These are phyloP conservation scores for Coemansia sp. DNA, from an alignment of 192 early-diverging fungal genomes.

Conservation along the genomic window DNA sequence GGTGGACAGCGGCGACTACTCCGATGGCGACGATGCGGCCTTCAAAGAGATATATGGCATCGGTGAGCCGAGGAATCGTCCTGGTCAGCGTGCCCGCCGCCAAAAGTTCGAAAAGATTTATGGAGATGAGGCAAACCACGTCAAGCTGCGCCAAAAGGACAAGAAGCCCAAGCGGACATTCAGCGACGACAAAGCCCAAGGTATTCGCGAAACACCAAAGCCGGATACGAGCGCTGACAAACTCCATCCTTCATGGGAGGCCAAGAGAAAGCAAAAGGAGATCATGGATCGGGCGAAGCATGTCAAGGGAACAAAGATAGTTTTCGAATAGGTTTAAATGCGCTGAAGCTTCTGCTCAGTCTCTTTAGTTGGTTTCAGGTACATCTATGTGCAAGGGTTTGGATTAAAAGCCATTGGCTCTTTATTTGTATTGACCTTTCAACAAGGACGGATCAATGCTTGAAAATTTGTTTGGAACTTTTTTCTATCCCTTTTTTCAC, in stretches of 20 bases:
- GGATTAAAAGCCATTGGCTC: neutral
- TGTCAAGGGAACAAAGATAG: constrained; percentile 56
- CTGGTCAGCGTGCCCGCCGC: constrained; percentile 58
- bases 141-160: constrained; percentile 55
- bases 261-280: constrained; percentile 48
- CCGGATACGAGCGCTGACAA: neutral
- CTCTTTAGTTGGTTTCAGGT: neutral
- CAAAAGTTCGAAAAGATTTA: constrained; percentile 52
- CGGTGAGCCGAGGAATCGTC: constrained; percentile 53
- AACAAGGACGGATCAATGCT: neutral
- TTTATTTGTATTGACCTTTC: neutral
- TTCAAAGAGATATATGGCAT: constrained; percentile 57
- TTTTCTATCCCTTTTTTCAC: neutral
- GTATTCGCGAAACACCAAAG: constrained; percentile 12
- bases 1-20: constrained; percentile 23
- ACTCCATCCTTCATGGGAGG: constrained; percentile 51
- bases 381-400: too few species aligned
- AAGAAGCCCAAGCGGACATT: constrained; percentile 17
- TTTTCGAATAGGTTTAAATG: constrained; percentile 28
- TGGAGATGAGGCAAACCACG: constrained; percentile 60
- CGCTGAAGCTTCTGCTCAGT: too few species aligned
- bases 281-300: constrained; percentile 46
- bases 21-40: constrained; percentile 39
- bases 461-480: neutral
- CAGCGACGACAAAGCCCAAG: constrained; percentile 24